phyloP scores from a whole-genome alignment of 306 rosid genomes.

The Trichosanthes truncata region DNA sequence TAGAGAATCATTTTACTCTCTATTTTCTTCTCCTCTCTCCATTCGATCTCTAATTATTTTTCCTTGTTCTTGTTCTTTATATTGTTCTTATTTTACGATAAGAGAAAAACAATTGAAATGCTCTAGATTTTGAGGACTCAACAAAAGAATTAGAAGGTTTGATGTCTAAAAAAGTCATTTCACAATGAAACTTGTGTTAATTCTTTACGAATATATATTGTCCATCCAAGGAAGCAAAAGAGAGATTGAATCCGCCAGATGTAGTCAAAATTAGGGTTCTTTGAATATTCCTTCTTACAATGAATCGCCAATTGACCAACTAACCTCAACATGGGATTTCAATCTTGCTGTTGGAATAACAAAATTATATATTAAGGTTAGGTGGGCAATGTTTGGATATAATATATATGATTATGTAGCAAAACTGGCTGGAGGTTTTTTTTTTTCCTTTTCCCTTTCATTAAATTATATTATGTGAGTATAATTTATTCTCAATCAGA shows the following conservation, averaged over 20 bases:
- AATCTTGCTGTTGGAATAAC: neutral
- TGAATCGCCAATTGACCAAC: neutral
- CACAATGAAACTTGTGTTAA: neutral
- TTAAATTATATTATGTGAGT: neutral
- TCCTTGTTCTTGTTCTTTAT: too few species aligned
- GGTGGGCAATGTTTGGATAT: neutral
- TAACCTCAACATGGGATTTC: neutral
- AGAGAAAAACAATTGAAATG: neutral
- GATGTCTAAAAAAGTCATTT: neutral
- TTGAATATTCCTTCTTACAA: neutral
- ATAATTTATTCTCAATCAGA: too few species aligned
- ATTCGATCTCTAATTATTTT: too few species aligned
- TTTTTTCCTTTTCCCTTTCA: neutral
- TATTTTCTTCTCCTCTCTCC: too few species aligned
- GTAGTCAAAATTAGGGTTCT: neutral
- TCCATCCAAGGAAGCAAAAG: neutral
- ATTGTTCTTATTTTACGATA: too few species aligned
- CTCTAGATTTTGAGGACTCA: neutral
- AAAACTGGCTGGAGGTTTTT: neutral
- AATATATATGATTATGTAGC: neutral
- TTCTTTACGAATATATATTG: too few species aligned
- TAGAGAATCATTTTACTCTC: too few species aligned
- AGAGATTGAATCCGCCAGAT: neutral
- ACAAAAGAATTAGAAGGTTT: neutral
- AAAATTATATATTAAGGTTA: neutral